Conservation (phyloP, 83 land plant species). For the Diphasiastrum complanatum region DNA sequence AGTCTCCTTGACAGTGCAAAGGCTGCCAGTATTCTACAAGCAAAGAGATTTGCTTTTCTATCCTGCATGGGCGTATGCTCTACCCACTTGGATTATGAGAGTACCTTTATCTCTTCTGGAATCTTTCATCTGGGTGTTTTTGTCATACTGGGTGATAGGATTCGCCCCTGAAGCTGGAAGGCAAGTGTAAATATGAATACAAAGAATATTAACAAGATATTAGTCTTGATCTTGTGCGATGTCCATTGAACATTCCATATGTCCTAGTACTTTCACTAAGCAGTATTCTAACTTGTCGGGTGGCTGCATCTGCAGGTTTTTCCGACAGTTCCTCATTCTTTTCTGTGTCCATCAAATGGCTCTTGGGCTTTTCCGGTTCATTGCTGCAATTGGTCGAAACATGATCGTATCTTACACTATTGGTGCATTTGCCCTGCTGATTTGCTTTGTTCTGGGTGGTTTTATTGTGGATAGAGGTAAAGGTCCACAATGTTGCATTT, state of each 20-base stretch:
- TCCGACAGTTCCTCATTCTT: constrained; percentile 32
- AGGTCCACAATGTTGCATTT: too few species aligned
- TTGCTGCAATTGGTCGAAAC: constrained; percentile 32
- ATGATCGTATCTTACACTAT: constrained; percentile 26
- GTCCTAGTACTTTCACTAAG: neutral
- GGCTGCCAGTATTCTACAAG: constrained; percentile 2
- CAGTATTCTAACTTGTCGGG: neutral
- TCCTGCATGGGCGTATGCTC: constrained; percentile 11
- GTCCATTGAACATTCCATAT: too few species aligned
- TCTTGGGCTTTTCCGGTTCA: constrained; percentile 27
- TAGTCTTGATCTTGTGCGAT: neutral
- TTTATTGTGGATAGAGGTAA: constrained; percentile 38
- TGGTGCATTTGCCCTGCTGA: constrained; percentile 19
- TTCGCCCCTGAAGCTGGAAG: constrained; percentile 4
- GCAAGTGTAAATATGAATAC: too few species aligned
- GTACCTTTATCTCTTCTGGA: neutral
- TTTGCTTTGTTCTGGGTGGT: constrained; percentile 30
- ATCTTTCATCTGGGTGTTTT: neutral
- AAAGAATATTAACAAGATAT: neutral
- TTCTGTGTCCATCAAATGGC: constrained; percentile 32
- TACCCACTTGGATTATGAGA: neutral
- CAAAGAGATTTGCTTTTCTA: neutral
- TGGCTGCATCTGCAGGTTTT: constrained; percentile 19
- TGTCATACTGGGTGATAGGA: neutral
- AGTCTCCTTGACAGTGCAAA: neutral